Base-by-base conservation (phyloP, 257 asterid genomes). In the Nyctanthes arbortristis region DNA sequence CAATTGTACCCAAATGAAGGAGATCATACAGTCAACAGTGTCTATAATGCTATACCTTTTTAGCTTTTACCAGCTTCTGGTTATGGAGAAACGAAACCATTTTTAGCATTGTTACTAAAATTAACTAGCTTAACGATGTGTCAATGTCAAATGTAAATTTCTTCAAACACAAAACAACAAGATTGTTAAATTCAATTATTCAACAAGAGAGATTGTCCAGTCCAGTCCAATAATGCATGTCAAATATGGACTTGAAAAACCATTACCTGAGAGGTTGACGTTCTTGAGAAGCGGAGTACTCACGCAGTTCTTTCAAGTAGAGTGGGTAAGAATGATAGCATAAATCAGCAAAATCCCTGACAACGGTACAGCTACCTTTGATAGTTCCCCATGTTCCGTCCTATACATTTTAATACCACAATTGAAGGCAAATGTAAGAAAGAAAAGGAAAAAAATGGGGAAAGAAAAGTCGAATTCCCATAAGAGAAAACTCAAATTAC, bases 331-430 rank as follows among this genome's bases (percentile, higher is more conserved):
- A 90, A 77, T 87, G 88, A 67, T 79, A 87, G 75, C 98, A 90
- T n/a, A 93, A n/a, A 79, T 93, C 98, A 29, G 80, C 90, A 71
- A 87, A 93, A 87, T 93, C 98, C 33, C 88, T 84, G 73, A 90
- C 97, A 31, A 87, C 96, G 0, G 89, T 93, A 71, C 96, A 93
- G 78, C 97, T 84, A 58, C 95, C 97, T 79, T 80, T 85, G 76
- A 93, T 81, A 28, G 96, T 84, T 31, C 78, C 93, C 98, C 87
- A 88, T 20, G 98, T 90, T 70, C 98, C 98, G 66, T 93, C 98
- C 98, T 92, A 68, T 28, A 69, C 13, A 32, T 75, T 45, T 70
- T 72, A 69, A 78, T 18, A 30, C 20, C 39, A 59, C 10, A 8
- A 64, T 1, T 4, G 14, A 58, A 25, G 32, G 22, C 47, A 43